These are phyloP conservation scores for Shiraia sp. DNA, from an alignment of 2,329 filamentous ascomycete species.

Conservation along the genomic window DNA sequence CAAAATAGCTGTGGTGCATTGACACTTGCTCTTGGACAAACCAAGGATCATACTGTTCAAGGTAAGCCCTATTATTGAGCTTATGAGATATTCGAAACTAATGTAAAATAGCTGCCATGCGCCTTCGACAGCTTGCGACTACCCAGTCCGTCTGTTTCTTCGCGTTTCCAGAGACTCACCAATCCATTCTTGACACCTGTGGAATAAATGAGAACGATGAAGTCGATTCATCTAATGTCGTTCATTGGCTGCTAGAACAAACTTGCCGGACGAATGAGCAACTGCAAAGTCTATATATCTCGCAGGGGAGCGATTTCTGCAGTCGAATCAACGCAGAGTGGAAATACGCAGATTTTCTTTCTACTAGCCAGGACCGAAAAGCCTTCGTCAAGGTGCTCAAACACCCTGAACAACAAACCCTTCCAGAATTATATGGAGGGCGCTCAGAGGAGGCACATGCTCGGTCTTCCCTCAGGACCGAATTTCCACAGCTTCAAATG, in stretches of 20 bases:
- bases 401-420: slow-evolving; percentile 59
- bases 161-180: slow-evolving; percentile 61
- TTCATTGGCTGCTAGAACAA: slow-evolving; percentile 65
- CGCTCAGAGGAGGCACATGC: slow-evolving; percentile 6
- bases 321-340: slow-evolving; percentile 54
- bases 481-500: slow-evolving; percentile 30
- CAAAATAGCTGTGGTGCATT: slow-evolving; percentile 50
- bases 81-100: slow-evolving; percentile 3
- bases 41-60: slow-evolving; percentile 54
- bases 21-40: slow-evolving; percentile 48
- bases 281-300: slow-evolving; percentile 58
- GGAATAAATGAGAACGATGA: slow-evolving; percentile 8
- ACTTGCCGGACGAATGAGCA: slow-evolving; percentile 63
- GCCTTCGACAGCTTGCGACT: slow-evolving; percentile 60
- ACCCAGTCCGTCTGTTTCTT: slow-evolving; percentile 59
- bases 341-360: slow-evolving; percentile 48
- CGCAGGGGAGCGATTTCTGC: slow-evolving; percentile 66
- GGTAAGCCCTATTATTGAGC: slow-evolving; percentile 31
- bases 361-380: slow-evolving; percentile 34
- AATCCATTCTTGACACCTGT: slow-evolving; percentile 60
- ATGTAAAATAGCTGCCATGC: slow-evolving; percentile 60
- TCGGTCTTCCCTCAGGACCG: slow-evolving; percentile 21
- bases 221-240: slow-evolving; percentile 55
- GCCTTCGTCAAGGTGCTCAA: slow-evolving; percentile 51
- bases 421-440: slow-evolving; percentile 59